A percentile compares a stretch with the other conserved stretches of the same genome.
Evolutionary conservation across 78 protist species (phyloP).

Genomic region (Bodo saltans): DNA sequence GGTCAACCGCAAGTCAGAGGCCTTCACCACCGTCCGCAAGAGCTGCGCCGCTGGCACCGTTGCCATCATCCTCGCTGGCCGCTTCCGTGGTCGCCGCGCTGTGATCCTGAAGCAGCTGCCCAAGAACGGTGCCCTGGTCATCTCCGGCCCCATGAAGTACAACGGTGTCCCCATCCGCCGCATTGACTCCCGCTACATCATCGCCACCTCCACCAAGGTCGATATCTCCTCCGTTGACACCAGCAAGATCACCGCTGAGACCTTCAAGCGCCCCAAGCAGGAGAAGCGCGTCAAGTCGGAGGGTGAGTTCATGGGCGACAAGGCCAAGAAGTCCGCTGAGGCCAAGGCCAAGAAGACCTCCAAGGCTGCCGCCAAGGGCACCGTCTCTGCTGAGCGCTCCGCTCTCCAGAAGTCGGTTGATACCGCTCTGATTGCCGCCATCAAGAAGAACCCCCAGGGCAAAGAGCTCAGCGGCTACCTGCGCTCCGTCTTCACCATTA

Average conservation of each 20-base stretch:
- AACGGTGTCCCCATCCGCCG: slow-evolving; percentile 99
- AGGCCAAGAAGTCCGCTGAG: not conserved
- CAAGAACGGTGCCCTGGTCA: slow-evolving; percentile 82
- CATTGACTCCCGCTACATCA: slow-evolving; percentile 88
- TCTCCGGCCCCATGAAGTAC: slow-evolving; percentile 74
- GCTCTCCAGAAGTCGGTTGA: slow-evolving; percentile 8
- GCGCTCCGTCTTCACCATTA: slow-evolving; percentile 66
- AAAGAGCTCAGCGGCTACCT: slow-evolving; percentile 73
- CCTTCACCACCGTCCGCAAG: not conserved
- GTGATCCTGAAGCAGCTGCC: slow-evolving; percentile 87
- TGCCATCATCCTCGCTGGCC: slow-evolving; percentile 92
- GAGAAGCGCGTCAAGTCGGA: not conserved
- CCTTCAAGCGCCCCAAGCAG: not conserved
- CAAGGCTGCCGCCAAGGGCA: not conserved
- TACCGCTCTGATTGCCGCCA: not conserved
- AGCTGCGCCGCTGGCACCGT: slow-evolving; percentile 83
- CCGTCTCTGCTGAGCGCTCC: not conserved
- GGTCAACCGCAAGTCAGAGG: not conserved
- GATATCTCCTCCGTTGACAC: slow-evolving; percentile 6
- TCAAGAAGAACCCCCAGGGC: slow-evolving; percentile 1
- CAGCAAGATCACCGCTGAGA: not conserved
- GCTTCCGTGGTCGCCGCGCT: slow-evolving; percentile 91
- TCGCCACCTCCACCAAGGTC: slow-evolving; percentile 95
- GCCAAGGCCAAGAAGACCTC: not conserved
- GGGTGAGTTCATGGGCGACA: not conserved